phyloP scores from a whole-genome alignment of 1,284 basidiomycete genomes.

The Marasmius sp. region DNA sequence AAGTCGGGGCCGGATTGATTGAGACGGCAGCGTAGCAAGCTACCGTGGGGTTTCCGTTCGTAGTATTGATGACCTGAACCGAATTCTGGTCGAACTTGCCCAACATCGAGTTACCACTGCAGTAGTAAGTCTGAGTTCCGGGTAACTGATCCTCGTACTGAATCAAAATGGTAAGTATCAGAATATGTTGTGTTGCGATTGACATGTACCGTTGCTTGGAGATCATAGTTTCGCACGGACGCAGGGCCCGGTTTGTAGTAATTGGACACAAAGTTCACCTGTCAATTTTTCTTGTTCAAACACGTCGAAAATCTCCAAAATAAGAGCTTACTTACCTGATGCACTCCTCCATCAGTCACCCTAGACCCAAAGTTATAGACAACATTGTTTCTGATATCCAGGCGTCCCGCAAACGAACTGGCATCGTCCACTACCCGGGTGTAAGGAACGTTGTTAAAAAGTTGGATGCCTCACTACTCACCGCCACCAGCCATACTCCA shows the following conservation, averaged over 20 bases:
- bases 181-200: background rate
- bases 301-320: background rate
- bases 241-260: conserved; percentile 7
- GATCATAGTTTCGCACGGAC: background rate
- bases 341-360: background rate
- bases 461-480: background rate
- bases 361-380: conserved; percentile 8
- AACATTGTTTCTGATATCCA: conserved; percentile 3
- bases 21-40: conserved; percentile 2
- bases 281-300: background rate
- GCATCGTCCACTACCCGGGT: background rate
- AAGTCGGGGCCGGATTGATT: conserved; percentile 7
- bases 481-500: conserved; percentile 11
- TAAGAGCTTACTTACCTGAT: background rate
- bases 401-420: background rate
- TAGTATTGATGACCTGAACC: conserved; percentile 2
- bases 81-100: background rate
- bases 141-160: conserved; percentile 8
- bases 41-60: background rate
- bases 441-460: background rate
- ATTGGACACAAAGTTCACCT: conserved; percentile 10
- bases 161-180: background rate
- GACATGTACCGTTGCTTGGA: background rate
- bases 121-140: conserved; percentile 8
- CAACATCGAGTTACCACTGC: conserved; percentile 5